phyloP scores from a whole-genome alignment of 352 stramenopile species.

The Phytopythium boreale region DNA sequence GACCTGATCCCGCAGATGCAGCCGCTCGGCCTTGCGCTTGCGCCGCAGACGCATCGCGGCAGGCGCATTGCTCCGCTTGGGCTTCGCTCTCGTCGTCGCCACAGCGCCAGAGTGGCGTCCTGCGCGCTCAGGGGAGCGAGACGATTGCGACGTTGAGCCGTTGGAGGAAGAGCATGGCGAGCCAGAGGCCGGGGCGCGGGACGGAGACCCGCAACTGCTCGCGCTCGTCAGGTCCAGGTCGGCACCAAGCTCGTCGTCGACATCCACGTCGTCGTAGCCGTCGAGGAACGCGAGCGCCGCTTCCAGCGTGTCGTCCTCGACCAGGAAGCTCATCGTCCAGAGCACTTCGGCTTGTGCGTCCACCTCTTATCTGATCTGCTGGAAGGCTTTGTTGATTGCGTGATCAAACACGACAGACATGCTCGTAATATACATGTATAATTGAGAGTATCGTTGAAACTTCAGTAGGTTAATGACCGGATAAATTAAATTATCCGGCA shows the following conservation, averaged over 20 bases:
- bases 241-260: neutral
- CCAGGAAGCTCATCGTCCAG: slow-evolving; percentile 6
- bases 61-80: slow-evolving; percentile 7
- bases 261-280: slow-evolving; percentile 11
- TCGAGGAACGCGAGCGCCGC: slow-evolving; percentile 34
- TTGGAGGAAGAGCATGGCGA: neutral
- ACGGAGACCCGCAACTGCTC: neutral
- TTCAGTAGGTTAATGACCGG: too few relatives aligned
- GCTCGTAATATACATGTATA: too few relatives aligned
- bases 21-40: slow-evolving; percentile 9
- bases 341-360: neutral
- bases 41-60: slow-evolving; percentile 6
- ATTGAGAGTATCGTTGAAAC: too few relatives aligned
- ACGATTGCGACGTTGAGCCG: neutral
- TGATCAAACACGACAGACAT: neutral
- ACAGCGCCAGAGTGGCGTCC: neutral
- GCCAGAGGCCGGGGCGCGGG: too few relatives aligned
- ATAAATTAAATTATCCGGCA: too few relatives aligned
- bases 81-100: neutral
- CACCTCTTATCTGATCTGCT: neutral
- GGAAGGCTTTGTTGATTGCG: neutral
- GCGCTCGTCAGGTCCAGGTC: neutral
- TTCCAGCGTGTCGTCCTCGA: slow-evolving; percentile 23
- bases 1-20: slow-evolving; percentile 3
- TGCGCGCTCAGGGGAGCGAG: neutral